phyloP scores from a whole-genome alignment of 345 rosid species.

The Salix viminalis region DNA sequence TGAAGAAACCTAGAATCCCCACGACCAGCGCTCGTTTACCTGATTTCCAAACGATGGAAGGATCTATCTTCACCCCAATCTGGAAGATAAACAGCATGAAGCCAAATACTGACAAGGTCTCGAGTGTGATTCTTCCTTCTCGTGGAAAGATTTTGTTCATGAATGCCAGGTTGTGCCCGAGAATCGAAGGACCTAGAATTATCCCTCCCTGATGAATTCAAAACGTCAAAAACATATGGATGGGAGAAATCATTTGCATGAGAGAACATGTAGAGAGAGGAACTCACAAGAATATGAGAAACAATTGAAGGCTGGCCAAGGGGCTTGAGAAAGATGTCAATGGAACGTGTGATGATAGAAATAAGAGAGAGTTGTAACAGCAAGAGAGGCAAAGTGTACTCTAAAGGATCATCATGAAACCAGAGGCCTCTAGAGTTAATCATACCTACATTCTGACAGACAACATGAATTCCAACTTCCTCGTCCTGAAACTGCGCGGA shows the following conservation, averaged over 20 bases:
- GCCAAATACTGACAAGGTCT: slow-evolving; percentile 34
- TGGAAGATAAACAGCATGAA: slow-evolving; percentile 34
- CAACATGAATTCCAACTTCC: background rate
- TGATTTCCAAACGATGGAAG: slow-evolving; percentile 2
- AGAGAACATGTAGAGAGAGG: background rate
- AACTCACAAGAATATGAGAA: slow-evolving; percentile 20
- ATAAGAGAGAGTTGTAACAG: slow-evolving; percentile 12
- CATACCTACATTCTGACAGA: background rate
- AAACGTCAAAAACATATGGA: background rate
- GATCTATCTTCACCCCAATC: slow-evolving; percentile 38
- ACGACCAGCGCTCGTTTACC: slow-evolving; percentile 5
- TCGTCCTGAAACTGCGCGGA: background rate
- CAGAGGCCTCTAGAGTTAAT: slow-evolving; percentile 10
- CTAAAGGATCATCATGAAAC: slow-evolving; percentile 14
- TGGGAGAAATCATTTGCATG: background rate
- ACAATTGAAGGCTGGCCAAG: slow-evolving; percentile 20
- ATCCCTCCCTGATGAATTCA: slow-evolving; percentile 35
- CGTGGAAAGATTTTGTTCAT: slow-evolving; percentile 24
- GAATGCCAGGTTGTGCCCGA: slow-evolving; percentile 23
- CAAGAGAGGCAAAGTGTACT: slow-evolving; percentile 14
- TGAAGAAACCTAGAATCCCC: slow-evolving; percentile 10
- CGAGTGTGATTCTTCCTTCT: slow-evolving; percentile 20
- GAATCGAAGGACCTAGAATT: slow-evolving; percentile 41
- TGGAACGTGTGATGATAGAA: slow-evolving; percentile 12
- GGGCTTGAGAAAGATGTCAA: slow-evolving; percentile 14